A percentile compares a stretch with the other conserved stretches of the same genome.
These are phyloP conservation scores for Zymoseptoria tritici DNA, from an alignment of 2,329 filamentous ascomycete genomes.

Conservation along the genomic window DNA sequence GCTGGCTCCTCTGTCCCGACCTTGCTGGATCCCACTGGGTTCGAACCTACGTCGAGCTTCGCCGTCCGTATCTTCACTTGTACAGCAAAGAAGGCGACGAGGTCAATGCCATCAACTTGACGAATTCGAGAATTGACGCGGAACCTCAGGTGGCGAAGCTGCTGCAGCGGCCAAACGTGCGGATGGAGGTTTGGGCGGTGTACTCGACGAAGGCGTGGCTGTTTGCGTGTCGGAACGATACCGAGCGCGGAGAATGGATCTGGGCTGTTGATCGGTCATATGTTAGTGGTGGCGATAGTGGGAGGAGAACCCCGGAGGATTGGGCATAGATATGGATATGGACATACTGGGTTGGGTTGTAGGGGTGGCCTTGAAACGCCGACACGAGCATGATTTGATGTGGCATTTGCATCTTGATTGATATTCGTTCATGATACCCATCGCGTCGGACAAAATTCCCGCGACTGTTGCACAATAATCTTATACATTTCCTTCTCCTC, in stretches of 20 bases:
- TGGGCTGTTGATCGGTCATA: constrained; percentile 83
- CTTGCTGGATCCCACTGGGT: constrained; percentile 77
- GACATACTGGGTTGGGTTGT: neutral
- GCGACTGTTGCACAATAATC: neutral
- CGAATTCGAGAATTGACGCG: constrained; percentile 85
- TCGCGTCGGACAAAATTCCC: neutral
- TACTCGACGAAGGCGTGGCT: constrained; percentile 94
- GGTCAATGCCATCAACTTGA: constrained; percentile 78
- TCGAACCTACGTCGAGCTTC: constrained; percentile 84
- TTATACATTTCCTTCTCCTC: neutral
- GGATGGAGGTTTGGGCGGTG: constrained; percentile 68
- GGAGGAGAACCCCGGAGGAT: constrained; percentile 15
- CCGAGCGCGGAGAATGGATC: constrained; percentile 96
- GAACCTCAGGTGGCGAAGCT: constrained; percentile 79
- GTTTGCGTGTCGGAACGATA: constrained; percentile 80
- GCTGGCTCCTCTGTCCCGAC: constrained; percentile 75
- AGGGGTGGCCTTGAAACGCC: neutral
- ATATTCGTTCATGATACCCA: constrained; percentile 8
- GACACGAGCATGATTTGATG: neutral
- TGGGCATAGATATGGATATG: constrained; percentile 1
- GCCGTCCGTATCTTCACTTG: constrained; percentile 84
- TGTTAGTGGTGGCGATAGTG: constrained; percentile 33
- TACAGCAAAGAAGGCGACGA: constrained; percentile 85
- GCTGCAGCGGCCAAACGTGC: constrained; percentile 40
- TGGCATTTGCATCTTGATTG: neutral